Evolutionary conservation across 495 filamentous ascomycete genomes (phyloP).

Genomic region (Usnea hakonensis): DNA sequence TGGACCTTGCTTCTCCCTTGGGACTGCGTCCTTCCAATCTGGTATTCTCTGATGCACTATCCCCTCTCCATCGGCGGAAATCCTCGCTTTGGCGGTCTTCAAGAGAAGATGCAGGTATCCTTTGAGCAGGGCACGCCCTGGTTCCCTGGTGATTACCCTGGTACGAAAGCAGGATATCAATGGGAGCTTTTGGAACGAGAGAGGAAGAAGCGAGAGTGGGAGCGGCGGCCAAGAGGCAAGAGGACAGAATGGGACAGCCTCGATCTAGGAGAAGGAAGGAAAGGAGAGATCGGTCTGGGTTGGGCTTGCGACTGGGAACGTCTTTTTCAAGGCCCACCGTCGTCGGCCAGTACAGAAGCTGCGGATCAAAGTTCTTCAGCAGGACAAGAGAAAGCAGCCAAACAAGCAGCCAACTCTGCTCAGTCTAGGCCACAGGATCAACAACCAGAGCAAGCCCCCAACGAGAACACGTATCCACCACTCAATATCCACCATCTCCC

Average conservation of each 20-base stretch:
- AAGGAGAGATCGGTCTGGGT: constrained; percentile 76
- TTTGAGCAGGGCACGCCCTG: constrained; percentile 74
- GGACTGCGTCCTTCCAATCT: constrained; percentile 81
- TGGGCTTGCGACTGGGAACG: constrained; percentile 85
- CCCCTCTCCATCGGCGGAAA: constrained; percentile 73
- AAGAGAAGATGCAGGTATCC: constrained; percentile 68
- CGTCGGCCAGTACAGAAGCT: constrained; percentile 4
- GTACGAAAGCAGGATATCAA: constrained; percentile 66
- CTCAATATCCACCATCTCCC: constrained; percentile 32
- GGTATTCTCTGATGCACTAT: constrained; percentile 82
- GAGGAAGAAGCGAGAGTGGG: constrained; percentile 61
- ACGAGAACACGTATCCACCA: constrained; percentile 21
- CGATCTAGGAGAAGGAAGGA: constrained; percentile 63
- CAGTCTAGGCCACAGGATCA: neutral
- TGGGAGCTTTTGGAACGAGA: constrained; percentile 65
- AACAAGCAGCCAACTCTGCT: neutral
- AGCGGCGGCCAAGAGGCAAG: constrained; percentile 73
- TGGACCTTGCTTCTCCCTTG: constrained; percentile 89
- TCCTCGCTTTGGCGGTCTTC: constrained; percentile 72
- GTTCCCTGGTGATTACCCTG: constrained; percentile 87
- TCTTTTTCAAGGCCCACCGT: constrained; percentile 37
- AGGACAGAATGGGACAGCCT: constrained; percentile 67
- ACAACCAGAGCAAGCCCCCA: constrained; percentile 3
- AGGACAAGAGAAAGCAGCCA: neutral
- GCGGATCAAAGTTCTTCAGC: constrained; percentile 1